These are phyloP conservation scores for Phaseolus lunatus DNA, from an alignment of 306 rosid genomes.

Conservation along the genomic window DNA sequence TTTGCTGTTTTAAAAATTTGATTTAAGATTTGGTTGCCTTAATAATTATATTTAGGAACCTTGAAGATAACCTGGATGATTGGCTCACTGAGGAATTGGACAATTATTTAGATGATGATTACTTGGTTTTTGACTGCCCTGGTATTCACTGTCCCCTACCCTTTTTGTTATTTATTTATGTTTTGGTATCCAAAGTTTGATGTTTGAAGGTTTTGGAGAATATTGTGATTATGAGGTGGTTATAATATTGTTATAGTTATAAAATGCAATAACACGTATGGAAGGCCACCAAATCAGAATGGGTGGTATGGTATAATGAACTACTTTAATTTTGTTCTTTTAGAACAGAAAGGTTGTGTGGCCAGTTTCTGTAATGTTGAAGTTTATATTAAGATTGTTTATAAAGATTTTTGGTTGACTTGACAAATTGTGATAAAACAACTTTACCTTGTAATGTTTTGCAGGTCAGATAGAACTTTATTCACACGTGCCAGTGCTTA, in stretches of 20 bases:
- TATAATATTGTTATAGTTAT: background rate
- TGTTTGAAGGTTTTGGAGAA: background rate
- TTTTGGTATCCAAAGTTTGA: background rate
- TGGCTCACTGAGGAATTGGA: constrained; percentile 84
- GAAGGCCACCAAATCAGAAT: constrained; percentile 24
- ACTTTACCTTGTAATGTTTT: constrained; percentile 39
- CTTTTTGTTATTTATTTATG: background rate
- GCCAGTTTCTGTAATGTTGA: background rate
- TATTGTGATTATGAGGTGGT: constrained; percentile 10
- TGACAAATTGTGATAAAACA: constrained; percentile 7
- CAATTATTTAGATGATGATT: constrained; percentile 85
- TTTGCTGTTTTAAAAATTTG: background rate
- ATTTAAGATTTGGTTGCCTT: constrained; percentile 54
- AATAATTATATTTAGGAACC: constrained; percentile 66
- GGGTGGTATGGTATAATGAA: background rate
- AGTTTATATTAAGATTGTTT: background rate
- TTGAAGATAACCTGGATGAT: constrained; percentile 85
- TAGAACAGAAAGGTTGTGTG: constrained; percentile 10
- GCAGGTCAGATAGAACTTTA: constrained; percentile 94
- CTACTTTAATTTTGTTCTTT: background rate
- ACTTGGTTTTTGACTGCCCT: constrained; percentile 93
- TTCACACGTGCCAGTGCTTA: constrained; percentile 86
- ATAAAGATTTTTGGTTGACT: constrained; percentile 22
- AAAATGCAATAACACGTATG: constrained; percentile 4
- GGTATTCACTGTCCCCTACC: constrained; percentile 56